Percentiles rank a stretch among this genome's conserved stretches.
These are phyloP conservation scores for Nicotiana knightiana DNA, from an alignment of 257 asterid species.

Conservation along the genomic window DNA sequence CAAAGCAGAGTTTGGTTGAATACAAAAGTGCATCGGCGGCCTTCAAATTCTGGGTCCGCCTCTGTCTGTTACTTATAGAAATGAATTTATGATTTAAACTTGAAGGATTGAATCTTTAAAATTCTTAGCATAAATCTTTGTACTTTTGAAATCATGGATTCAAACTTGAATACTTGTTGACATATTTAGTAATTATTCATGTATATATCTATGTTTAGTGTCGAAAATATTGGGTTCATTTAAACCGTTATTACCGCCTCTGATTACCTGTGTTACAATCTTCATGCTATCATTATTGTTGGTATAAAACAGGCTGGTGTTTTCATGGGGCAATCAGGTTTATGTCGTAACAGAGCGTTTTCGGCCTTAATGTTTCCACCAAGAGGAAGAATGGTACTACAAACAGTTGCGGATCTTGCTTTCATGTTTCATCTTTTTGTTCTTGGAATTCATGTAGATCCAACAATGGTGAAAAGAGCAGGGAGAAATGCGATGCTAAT, in stretches of 20 bases:
- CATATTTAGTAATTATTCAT: background rate
- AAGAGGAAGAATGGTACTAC: constrained; percentile 34
- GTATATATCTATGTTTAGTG: background rate
- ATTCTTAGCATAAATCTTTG: background rate
- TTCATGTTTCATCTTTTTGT: constrained; percentile 51
- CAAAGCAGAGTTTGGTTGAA: no score
- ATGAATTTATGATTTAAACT: background rate
- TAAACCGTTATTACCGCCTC: background rate
- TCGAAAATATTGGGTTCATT: background rate
- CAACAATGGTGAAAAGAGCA: constrained; percentile 22
- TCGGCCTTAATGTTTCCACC: constrained; percentile 28
- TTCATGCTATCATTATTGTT: background rate
- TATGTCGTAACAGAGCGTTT: constrained; percentile 14
- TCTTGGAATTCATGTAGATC: constrained; percentile 45
- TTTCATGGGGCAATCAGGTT: constrained; percentile 38
- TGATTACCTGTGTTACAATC: background rate
- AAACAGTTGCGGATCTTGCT: constrained; percentile 45
- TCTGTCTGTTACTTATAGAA: background rate
- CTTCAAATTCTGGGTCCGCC: no score
- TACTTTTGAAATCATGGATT: background rate
- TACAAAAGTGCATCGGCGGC: no score
- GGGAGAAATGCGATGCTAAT: constrained; percentile 33
- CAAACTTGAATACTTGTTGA: background rate
- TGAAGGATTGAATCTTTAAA: background rate
- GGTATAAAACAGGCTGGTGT: constrained; percentile 44